Base-by-base conservation (phyloP, 352 stramenopile species). In the Phytophthora multivora region DNA sequence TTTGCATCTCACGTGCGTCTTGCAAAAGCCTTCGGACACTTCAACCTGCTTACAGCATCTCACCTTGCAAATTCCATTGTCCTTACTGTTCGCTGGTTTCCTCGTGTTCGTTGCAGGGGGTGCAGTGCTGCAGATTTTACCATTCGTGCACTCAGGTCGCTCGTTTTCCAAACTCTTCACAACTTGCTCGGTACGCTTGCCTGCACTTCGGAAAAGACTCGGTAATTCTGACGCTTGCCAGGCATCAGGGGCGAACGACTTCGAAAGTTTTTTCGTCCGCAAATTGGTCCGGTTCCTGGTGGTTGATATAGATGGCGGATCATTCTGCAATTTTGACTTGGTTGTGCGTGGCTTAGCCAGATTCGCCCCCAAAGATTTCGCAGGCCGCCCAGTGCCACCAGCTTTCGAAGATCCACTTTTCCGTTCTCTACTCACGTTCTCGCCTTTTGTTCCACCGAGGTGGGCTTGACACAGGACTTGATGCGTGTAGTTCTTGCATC, bases 221-320 rank as follows among this genome's bases (percentile, higher is more conserved):
- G 52, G 52, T 5, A 68, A 49, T 28, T 68, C 59, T 6, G 59
- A 63, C 45, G 42, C 51, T 21, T 46, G 12, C 52, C 59, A 68
- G 2, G 52, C 41, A 51, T 60, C 40, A 1, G 51, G 13, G 9
- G 23, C n/a, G 7, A 26, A 11, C 4, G 28, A 12, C 49, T 31
- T 49, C 9, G 26, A 21, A 13, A 13, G 25, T 66, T 42, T 30
- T 45, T 42, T 13, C 35, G 41, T 54, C 26, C 50, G 59, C 25
- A 61, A n/a, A 2, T 53, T 68, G 28, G 45, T 33, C n/a, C 40
- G 57, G 15, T 16, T 59, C 25, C 40, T 51, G n/a, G 10, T 19
- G n/a, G 36, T 28, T n/a, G 18, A 25, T 21, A 4, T 25, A 38
- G 25, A 19, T 6, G 26, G 5, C 36, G 36, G 25, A 7, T 40